A percentile compares a stretch with the other conserved stretches of the same genome.
These are phyloP conservation scores for Colletotrichum spinosum DNA, from an alignment of 2,329 filamentous ascomycete species.

Conservation along the genomic window DNA sequence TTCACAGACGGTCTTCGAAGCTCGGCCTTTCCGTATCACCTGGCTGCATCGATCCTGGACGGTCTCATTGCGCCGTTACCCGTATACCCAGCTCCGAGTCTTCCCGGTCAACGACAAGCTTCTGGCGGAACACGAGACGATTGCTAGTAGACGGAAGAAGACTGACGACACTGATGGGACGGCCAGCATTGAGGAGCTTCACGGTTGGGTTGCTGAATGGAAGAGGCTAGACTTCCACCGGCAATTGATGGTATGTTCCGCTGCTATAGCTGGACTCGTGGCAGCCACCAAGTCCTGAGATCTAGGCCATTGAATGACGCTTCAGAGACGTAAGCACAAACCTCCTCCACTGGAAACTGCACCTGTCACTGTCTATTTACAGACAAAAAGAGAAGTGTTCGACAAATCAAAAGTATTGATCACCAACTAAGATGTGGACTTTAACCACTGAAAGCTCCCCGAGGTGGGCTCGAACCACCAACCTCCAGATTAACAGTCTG, in stretches of 20 bases:
- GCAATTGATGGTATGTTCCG: conserved; percentile 2
- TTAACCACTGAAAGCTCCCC: too few relatives aligned
- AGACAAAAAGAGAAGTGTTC: too few relatives aligned
- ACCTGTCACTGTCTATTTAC: too few relatives aligned
- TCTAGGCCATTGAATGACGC: too few relatives aligned
- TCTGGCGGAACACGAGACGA: neutral
- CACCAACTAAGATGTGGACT: too few relatives aligned
- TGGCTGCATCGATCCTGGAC: neutral
- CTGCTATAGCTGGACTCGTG: neutral
- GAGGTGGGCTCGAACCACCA: too few relatives aligned
- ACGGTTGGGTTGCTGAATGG: neutral
- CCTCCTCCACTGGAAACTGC: too few relatives aligned
- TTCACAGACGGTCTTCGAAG: neutral
- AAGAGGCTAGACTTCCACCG: conserved; percentile 1
- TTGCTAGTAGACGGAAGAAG: neutral
- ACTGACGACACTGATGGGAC: neutral
- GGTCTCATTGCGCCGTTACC: neutral
- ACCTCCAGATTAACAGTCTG: too few relatives aligned
- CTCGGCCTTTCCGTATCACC: neutral
- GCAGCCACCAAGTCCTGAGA: neutral
- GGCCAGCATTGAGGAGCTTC: neutral
- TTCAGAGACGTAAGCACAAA: too few relatives aligned
- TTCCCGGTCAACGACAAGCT: conserved; percentile 4
- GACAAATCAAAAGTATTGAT: too few relatives aligned
- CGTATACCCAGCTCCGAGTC: neutral